These are phyloP conservation scores for Lantana camara DNA, from an alignment of 257 asterid genomes.

Conservation along the genomic window DNA sequence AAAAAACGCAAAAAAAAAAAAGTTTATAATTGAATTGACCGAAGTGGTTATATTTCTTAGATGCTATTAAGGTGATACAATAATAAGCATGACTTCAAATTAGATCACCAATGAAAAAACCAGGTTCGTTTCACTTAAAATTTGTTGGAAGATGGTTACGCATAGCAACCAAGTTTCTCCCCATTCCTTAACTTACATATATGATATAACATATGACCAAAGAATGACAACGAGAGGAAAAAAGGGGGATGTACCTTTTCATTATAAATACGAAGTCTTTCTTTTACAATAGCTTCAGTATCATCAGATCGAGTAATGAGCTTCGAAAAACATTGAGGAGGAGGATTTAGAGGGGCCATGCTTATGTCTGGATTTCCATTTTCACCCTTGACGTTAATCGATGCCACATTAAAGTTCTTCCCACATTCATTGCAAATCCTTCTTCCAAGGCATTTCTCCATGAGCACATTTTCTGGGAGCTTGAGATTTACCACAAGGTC, in stretches of 20 bases:
- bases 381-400: conserved; percentile 59
- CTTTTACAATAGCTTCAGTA: conserved; percentile 66
- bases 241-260: conserved; percentile 60
- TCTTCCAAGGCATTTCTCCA: conserved; percentile 81
- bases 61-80: background rate
- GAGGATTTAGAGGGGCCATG: conserved; percentile 79
- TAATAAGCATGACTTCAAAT: background rate
- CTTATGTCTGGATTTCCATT: conserved; percentile 65
- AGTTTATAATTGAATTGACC: background rate
- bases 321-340: conserved; percentile 64
- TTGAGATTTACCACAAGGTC: conserved; percentile 79
- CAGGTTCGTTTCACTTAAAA: background rate
- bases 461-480: conserved; percentile 72
- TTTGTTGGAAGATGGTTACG: background rate
- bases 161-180: too few relatives aligned
- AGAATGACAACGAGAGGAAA: too few relatives aligned
- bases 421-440: conserved; percentile 74
- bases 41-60: too few relatives aligned
- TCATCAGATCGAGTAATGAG: conserved; percentile 78
- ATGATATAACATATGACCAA: too few relatives aligned
- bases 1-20: background rate
- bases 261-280: conserved; percentile 59
- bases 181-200: too few relatives aligned
- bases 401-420: conserved; percentile 74
- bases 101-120: background rate